phyloP scores from a whole-genome alignment of 257 asterid species.

The Nicotiana attenuata region DNA sequence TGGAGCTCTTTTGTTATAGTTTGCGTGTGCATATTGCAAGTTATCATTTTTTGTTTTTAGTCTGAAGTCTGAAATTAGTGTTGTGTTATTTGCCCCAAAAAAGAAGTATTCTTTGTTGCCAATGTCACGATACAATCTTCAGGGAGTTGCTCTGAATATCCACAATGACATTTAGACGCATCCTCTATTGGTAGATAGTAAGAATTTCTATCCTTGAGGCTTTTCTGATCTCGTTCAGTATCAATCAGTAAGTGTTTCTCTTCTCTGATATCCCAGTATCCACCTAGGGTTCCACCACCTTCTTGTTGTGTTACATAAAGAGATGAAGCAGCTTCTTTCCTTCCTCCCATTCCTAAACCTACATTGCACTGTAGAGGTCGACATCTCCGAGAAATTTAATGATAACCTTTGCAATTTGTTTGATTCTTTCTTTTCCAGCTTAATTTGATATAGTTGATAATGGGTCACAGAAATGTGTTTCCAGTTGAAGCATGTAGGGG shows the following conservation, averaged over 20 bases:
- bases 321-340: not conserved
- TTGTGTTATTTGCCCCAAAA: not conserved
- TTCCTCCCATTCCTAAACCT: not conserved
- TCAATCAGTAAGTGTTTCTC: not conserved
- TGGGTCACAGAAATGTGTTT: not conserved
- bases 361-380: not conserved
- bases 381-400: not conserved
- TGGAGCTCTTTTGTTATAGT: not conserved
- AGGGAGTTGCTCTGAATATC: constrained; percentile 2
- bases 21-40: not conserved
- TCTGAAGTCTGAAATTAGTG: not conserved
- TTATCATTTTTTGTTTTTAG: not conserved
- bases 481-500: not conserved
- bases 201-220: not conserved
- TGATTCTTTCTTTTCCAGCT: not conserved
- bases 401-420: not conserved
- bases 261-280: not conserved
- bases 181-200: constrained; percentile 6
- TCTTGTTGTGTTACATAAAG: not conserved
- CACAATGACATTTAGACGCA: not conserved
- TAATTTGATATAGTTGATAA: not conserved
- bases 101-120: not conserved
- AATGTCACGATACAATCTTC: constrained; percentile 5
- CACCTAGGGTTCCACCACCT: not conserved
- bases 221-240: not conserved